Conservation (phyloP, 495 filamentous ascomycete species). For the Penicillium paxilli region DNA sequence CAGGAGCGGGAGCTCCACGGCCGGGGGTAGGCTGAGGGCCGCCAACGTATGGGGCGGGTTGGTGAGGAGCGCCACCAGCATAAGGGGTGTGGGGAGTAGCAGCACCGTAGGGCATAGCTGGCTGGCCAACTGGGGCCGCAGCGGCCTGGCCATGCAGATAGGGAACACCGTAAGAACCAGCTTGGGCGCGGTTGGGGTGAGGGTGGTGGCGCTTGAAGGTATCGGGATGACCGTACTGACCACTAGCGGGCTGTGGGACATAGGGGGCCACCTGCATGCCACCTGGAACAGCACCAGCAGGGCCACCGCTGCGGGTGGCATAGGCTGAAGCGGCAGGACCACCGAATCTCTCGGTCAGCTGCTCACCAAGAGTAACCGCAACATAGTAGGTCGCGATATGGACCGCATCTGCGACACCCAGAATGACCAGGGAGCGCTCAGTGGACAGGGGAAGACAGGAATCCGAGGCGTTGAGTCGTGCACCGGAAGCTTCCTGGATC, state of each 20-base stretch:
- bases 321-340: constrained; percentile 96
- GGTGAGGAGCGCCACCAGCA: constrained; percentile 74
- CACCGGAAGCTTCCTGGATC: constrained; percentile 96
- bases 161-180: constrained; percentile 67
- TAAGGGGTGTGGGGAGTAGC: constrained; percentile 64
- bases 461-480: constrained; percentile 94
- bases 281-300: constrained; percentile 87
- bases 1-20: constrained; percentile 46
- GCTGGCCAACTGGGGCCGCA: constrained; percentile 61
- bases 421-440: constrained; percentile 93
- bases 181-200: constrained; percentile 63
- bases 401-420: constrained; percentile 89
- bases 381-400: constrained; percentile 99
- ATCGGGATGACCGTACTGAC: constrained; percentile 89
- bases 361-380: constrained; percentile 91
- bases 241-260: constrained; percentile 85
- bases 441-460: constrained; percentile 89
- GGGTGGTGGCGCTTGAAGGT: constrained; percentile 71
- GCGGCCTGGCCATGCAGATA: constrained; percentile 67
- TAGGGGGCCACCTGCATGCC: constrained; percentile 98
- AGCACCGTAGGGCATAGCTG: constrained; percentile 70
- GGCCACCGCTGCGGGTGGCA: constrained; percentile 90
- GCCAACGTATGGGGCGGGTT: constrained; percentile 60
- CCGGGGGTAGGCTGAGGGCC: constrained; percentile 62
- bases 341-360: constrained; percentile 92